These are phyloP conservation scores for Gossypium sturtianum DNA, from an alignment of 345 rosid genomes.

Conservation along the genomic window DNA sequence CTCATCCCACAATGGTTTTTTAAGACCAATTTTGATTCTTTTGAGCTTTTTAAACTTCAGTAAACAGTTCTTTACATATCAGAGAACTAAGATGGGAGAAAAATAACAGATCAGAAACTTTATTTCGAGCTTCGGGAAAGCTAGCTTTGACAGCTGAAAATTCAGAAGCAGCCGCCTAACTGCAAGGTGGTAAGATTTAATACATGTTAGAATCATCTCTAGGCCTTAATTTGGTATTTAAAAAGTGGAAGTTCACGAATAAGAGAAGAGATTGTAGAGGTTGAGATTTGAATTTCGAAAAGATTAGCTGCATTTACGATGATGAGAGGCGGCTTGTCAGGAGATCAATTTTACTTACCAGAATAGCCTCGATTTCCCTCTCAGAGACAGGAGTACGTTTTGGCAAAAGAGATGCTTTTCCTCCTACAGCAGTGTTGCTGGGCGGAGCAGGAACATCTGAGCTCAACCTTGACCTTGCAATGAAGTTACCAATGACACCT, in stretches of 20 bases:
- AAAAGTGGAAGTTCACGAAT: not conserved
- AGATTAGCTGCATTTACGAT: not conserved
- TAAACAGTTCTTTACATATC: not conserved
- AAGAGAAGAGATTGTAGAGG: not conserved
- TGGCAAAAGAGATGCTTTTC: conserved; percentile 86
- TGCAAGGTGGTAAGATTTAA: not conserved
- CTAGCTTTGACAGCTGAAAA: not conserved
- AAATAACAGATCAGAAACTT: not conserved
- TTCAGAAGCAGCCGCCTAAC: conserved; percentile 2
- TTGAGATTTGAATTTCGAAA: not conserved
- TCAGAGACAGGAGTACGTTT: conserved; percentile 70
- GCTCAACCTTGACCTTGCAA: conserved; percentile 39
- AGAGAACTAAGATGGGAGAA: not conserved
- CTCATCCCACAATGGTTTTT: not conserved
- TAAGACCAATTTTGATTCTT: not conserved
- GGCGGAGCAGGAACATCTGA: conserved; percentile 28
- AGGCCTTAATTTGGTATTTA: not conserved
- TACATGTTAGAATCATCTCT: not conserved
- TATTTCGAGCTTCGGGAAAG: not conserved
- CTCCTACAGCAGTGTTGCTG: conserved; percentile 35
- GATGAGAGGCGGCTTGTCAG: not conserved
- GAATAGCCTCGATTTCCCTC: conserved; percentile 78
- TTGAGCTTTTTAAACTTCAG: not conserved
- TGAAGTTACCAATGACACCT: conserved; percentile 33
- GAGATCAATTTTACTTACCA: conserved; percentile 34